phyloP scores from a whole-genome alignment of 1,284 basidiomycete species.

The Cutaneotrichosporon mucoides region DNA sequence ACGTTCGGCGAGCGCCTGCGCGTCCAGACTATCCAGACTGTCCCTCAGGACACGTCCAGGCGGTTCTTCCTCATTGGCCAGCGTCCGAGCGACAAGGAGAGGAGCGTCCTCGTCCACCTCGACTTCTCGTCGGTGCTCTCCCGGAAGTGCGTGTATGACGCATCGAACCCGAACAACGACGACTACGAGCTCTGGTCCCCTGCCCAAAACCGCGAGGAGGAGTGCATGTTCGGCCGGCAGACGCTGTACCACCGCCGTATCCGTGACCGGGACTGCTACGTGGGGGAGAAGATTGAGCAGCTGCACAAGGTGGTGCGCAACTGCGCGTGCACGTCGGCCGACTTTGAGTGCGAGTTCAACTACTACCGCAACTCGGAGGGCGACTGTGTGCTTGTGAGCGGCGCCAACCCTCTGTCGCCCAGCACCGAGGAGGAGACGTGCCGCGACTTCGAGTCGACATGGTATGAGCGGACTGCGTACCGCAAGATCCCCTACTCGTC shows the following conservation, averaged over 20 bases:
- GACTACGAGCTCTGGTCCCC: slow-evolving; percentile 97
- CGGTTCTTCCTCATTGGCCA: slow-evolving; percentile 82
- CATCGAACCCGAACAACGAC: slow-evolving; percentile 69
- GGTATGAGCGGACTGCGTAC: slow-evolving; percentile 88
- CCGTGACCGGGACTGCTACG: slow-evolving; percentile 73
- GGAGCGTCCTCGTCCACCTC: slow-evolving; percentile 71
- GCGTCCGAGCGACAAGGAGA: slow-evolving; percentile 54
- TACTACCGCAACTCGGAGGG: slow-evolving; percentile 63
- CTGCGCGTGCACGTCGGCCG: slow-evolving; percentile 66
- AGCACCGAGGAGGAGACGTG: slow-evolving; percentile 60
- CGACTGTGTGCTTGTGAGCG: slow-evolving; percentile 69
- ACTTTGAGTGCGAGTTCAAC: slow-evolving; percentile 98
- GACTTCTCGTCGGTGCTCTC: slow-evolving; percentile 59
- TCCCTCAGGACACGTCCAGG: slow-evolving; percentile 84
- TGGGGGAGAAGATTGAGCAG: slow-evolving; percentile 61
- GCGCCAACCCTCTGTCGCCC: slow-evolving; percentile 54
- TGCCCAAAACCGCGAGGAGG: slow-evolving; percentile 69
- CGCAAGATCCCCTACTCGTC: slow-evolving; percentile 81
- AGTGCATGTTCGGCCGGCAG: slow-evolving; percentile 82
- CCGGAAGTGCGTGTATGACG: slow-evolving; percentile 35
- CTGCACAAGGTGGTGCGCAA: slow-evolving; percentile 59
- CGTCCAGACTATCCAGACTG: slow-evolving; percentile 75
- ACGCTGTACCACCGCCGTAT: slow-evolving; percentile 80
- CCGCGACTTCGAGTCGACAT: slow-evolving; percentile 61
- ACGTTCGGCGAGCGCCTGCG: slow-evolving; percentile 75